A percentile compares a stretch with the other conserved stretches of the same genome.
These are phyloP conservation scores for Plenodomus tracheiphilus DNA, from an alignment of 2,329 filamentous ascomycete species.

Conservation along the genomic window DNA sequence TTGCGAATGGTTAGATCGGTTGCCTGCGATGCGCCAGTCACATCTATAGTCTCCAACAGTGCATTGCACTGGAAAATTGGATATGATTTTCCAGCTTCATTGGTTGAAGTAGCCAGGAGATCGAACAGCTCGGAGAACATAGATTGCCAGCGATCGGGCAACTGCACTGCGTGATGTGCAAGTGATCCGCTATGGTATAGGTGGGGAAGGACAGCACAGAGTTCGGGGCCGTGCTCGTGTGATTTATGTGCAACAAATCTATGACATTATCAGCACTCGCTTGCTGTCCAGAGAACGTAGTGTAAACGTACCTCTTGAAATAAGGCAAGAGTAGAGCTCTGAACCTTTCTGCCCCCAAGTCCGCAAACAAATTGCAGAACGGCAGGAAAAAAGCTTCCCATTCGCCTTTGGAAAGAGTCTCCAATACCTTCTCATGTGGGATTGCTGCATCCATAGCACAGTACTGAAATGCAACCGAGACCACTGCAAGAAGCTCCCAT, in stretches of 20 bases:
- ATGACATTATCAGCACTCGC: slow-evolving; percentile 22
- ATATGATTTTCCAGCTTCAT: slow-evolving; percentile 9
- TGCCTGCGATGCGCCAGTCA: slow-evolving; percentile 23
- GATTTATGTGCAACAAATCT: slow-evolving; percentile 68
- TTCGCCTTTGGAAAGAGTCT: slow-evolving; percentile 65
- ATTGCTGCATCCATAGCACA: slow-evolving; percentile 80
- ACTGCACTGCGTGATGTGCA: slow-evolving; percentile 18
- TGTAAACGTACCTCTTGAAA: slow-evolving; percentile 69
- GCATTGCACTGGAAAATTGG: slow-evolving; percentile 36
- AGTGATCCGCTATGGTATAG: slow-evolving; percentile 30
- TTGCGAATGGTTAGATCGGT: slow-evolving; percentile 23
- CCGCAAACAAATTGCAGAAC: slow-evolving; percentile 81
- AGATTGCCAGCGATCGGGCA: slow-evolving; percentile 35
- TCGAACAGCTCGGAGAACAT: slow-evolving; percentile 70
- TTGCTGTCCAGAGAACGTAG: background rate
- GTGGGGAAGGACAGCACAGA: slow-evolving; percentile 36
- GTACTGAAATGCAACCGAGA: slow-evolving; percentile 70
- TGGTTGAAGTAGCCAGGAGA: slow-evolving; percentile 44
- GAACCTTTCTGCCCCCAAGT: slow-evolving; percentile 75
- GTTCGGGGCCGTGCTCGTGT: slow-evolving; percentile 32
- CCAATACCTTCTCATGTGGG: slow-evolving; percentile 67
- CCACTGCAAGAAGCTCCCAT: slow-evolving; percentile 49
- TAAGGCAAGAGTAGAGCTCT: slow-evolving; percentile 75
- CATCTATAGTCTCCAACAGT: slow-evolving; percentile 28
- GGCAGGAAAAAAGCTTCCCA: slow-evolving; percentile 76